Evolutionary conservation across 176 grass and related monocot species (phyloP).

Genomic region (Ananas comosus): DNA sequence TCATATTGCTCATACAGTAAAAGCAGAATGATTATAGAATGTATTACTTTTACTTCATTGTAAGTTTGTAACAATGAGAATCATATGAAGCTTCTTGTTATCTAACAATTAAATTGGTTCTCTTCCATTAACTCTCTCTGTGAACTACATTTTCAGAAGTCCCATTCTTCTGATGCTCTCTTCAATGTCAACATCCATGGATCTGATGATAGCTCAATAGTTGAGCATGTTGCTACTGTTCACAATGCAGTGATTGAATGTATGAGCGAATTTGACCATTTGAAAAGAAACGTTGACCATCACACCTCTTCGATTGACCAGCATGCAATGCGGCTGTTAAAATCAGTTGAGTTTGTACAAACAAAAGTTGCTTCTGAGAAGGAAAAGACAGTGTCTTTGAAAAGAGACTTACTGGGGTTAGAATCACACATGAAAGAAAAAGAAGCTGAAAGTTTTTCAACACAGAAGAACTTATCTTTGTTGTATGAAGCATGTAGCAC

Average conservation of each 20-base stretch:
- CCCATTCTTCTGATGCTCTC: slow-evolving; percentile 28
- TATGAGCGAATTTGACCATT: slow-evolving; percentile 50
- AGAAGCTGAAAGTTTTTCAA: slow-evolving; percentile 47
- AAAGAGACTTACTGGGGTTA: slow-evolving; percentile 34
- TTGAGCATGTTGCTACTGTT: slow-evolving; percentile 45
- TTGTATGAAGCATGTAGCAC: slow-evolving; percentile 61
- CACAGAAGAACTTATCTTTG: slow-evolving; percentile 47
- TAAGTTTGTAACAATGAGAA: too few relatives aligned
- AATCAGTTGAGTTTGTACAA: slow-evolving; percentile 44
- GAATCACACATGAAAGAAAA: slow-evolving; percentile 46
- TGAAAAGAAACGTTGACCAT: slow-evolving; percentile 64
- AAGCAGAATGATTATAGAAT: too few relatives aligned
- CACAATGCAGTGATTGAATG: slow-evolving; percentile 45
- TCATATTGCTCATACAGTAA: too few relatives aligned
- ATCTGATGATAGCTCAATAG: slow-evolving; percentile 44
- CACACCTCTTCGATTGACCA: slow-evolving; percentile 62
- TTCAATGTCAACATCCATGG: slow-evolving; percentile 38
- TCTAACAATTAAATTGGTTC: neutral
- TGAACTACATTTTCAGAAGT: slow-evolving; percentile 43
- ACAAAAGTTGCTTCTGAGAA: slow-evolving; percentile 43
- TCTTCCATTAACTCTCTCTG: slow-evolving; percentile 18
- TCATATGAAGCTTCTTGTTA: neutral
- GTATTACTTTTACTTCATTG: too few relatives aligned
- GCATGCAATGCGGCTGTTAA: slow-evolving; percentile 44
- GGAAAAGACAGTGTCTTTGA: slow-evolving; percentile 46